These are phyloP conservation scores for Myochromella boudieri DNA, from an alignment of 768 basidiomycete species.

Conservation along the genomic window DNA sequence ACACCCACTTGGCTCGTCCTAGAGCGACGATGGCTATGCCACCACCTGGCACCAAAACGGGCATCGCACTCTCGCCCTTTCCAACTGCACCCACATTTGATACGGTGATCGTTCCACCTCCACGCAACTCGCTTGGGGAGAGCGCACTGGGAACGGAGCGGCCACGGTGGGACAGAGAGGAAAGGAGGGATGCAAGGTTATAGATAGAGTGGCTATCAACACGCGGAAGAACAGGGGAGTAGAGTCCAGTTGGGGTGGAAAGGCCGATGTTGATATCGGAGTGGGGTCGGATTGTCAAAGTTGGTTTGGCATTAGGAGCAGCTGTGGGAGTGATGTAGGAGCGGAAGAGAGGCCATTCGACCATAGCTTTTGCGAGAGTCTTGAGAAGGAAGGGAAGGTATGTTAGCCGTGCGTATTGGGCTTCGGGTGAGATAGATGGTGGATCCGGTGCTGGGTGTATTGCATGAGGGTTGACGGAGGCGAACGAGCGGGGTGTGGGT, in stretches of 20 bases:
- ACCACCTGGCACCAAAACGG: conserved; percentile 78
- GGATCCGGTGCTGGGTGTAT: conserved; percentile 38
- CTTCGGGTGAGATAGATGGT: conserved; percentile 46
- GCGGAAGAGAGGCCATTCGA: conserved; percentile 82
- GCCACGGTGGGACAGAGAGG: conserved; percentile 61
- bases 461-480: conserved; percentile 37
- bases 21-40: conserved; percentile 86
- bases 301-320: conserved; percentile 47
- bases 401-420: conserved; percentile 66
- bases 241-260: conserved; percentile 80
- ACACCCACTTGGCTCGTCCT: conserved; percentile 75
- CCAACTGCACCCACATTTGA: conserved; percentile 86
- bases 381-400: conserved; percentile 86
- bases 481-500: conserved; percentile 17
- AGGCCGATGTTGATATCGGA: conserved; percentile 78
- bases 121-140: conserved; percentile 64
- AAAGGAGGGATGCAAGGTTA: conserved; percentile 58
- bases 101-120: conserved; percentile 78
- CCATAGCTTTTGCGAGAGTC: conserved; percentile 76
- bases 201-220: conserved; percentile 60
- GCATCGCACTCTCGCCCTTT: conserved; percentile 64
- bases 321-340: conserved; percentile 60
- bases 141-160: conserved; percentile 67
- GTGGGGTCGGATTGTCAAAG: conserved; percentile 68
- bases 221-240: conserved; percentile 68